Evolutionary conservation across 306 rosid species (phyloP).

Genomic region (Dicorynia guianensis): DNA sequence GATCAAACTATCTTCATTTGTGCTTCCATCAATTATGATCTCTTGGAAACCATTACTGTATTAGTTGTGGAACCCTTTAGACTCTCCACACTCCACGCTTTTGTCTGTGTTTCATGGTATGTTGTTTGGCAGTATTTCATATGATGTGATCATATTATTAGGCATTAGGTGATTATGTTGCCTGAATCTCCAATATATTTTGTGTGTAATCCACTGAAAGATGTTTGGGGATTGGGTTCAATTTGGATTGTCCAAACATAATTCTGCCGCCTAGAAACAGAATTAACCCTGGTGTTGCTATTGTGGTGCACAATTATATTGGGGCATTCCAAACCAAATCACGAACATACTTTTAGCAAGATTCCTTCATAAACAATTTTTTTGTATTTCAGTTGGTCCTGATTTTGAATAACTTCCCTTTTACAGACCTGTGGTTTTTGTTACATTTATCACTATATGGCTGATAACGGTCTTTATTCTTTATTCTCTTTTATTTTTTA

Average conservation of each 20-base stretch:
- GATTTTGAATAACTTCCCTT: not conserved
- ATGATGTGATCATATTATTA: not conserved
- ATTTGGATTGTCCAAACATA: not conserved
- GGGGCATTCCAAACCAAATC: not conserved
- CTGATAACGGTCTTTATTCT: not conserved
- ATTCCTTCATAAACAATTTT: not conserved
- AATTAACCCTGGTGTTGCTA: not conserved
- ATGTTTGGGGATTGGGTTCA: no score
- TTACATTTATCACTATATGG: not conserved
- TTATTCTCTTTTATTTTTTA: not conserved
- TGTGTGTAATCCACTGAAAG: not conserved
- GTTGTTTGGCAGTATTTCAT: not conserved
- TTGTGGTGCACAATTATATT: not conserved
- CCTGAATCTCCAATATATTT: not conserved
- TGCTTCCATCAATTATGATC: not conserved
- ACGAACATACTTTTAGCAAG: not conserved
- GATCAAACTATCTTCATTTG: conserved; percentile 9
- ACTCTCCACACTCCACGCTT: not conserved
- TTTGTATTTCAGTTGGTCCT: not conserved
- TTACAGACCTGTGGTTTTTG: no score
- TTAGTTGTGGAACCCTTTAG: not conserved
- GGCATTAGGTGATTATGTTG: not conserved
- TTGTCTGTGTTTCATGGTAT: not conserved
- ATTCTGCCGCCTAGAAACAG: not conserved
- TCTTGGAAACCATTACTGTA: not conserved